Evolutionary conservation across 1,284 basidiomycete species (phyloP), one percentile per base, ranked within the genome.

Genomic region (Ceratobasidium sp.): DNA sequence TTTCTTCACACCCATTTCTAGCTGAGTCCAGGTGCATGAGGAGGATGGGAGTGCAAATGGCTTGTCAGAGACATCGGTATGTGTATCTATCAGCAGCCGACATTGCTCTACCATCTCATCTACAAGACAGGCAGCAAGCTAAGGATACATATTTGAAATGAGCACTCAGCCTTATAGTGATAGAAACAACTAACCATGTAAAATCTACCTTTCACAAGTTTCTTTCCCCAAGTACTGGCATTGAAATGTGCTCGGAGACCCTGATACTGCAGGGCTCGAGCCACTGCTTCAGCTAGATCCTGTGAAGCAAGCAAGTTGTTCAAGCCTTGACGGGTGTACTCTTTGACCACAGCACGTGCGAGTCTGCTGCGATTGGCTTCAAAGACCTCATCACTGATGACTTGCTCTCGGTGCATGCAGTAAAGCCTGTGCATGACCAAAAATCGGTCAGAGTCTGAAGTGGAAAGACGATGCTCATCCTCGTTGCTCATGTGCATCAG

Each of bases 401-500:
- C 7, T 2, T 23, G 10, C 0, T 70, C 51, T 2, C 33, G 4
- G 2, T 5, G 15, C 40, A 70, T n/a, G 13, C 33, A 5, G 13
- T 18, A 56, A 1, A 70, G 68, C 4, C 53, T 40, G 39, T 70
- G 23, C n/a, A 70, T 7, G 15, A 23, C 51, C 39, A 58, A 20
- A 53, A 70, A 70, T 4, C 68, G 68, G 18, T 70, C 68, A 0
- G 68, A n/a, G 42, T 70, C 68, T 10, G 68, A 56, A 3, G 68
- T 26, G 23, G 15, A 9, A 3, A 70, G 53, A 6, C 55, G 49
- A 18, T 44, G 39, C 10, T 60, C 55, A 12, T 72, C 58, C 42
- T 72, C 70, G 28, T 72, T 72, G 13, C 40, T 18, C 40, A 60
- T 46, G 39, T 72, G 70, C 70, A 72, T 72, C 55, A 46, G n/a